A percentile compares a stretch with the other conserved stretches of the same genome.
These are phyloP conservation scores for Artomyces pyxidatus DNA, from an alignment of 768 basidiomycete species.

Conservation along the genomic window DNA sequence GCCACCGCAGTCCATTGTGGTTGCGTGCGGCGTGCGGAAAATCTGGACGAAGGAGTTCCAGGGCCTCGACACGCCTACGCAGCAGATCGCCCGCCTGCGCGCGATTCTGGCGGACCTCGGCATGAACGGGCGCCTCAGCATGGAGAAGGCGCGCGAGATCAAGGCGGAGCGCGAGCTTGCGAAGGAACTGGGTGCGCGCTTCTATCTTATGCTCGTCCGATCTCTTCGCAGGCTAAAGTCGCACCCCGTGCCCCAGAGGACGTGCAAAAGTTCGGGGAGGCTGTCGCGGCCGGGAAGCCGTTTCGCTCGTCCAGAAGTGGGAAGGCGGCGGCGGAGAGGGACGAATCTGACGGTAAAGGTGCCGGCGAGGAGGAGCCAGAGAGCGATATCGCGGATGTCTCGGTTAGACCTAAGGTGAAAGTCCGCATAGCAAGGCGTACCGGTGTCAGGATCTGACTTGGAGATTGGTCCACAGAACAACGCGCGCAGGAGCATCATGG, in stretches of 20 bases:
- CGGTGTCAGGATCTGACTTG: not conserved
- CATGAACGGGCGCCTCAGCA: slow-evolving; percentile 68
- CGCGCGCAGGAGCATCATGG: slow-evolving; percentile 55
- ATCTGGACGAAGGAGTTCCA: slow-evolving; percentile 70
- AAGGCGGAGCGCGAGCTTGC: slow-evolving; percentile 67
- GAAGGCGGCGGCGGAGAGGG: slow-evolving; percentile 13
- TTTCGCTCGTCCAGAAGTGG: slow-evolving; percentile 13
- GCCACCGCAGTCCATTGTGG: slow-evolving; percentile 45
- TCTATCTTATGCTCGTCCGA: not conserved
- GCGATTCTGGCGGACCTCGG: slow-evolving; percentile 63
- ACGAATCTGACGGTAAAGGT: slow-evolving; percentile 20
- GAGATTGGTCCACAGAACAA: slow-evolving; percentile 25
- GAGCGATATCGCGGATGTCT: slow-evolving; percentile 18
- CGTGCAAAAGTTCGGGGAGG: slow-evolving; percentile 60
- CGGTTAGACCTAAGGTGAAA: not conserved
- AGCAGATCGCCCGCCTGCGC: slow-evolving; percentile 60
- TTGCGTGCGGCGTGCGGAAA: slow-evolving; percentile 72
- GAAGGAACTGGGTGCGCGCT: slow-evolving; percentile 60
- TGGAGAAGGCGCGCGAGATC: slow-evolving; percentile 77
- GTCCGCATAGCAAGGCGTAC: not conserved
- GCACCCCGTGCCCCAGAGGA: slow-evolving; percentile 43
- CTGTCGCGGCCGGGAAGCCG: slow-evolving; percentile 30
- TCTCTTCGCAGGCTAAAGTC: not conserved
- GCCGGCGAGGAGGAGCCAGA: slow-evolving; percentile 28
- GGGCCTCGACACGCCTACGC: slow-evolving; percentile 43